A percentile compares a stretch with the other conserved stretches of the same genome.
phyloP scores from a whole-genome alignment of 2,329 filamentous ascomycete genomes.

The Myrmaecium sp. region DNA sequence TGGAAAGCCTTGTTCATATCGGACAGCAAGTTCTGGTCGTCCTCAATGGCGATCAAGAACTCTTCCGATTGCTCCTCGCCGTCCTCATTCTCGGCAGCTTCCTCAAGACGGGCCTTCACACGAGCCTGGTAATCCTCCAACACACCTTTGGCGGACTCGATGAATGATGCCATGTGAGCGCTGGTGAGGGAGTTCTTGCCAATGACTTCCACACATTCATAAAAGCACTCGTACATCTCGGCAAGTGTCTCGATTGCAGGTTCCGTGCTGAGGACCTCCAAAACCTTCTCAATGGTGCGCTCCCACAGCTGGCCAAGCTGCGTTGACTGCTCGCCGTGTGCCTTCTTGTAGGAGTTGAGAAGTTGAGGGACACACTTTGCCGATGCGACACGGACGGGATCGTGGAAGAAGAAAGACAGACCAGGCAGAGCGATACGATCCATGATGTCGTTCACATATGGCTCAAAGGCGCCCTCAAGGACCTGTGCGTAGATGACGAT shows the following conservation, averaged over 20 bases:
- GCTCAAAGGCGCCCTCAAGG: conserved; percentile 80
- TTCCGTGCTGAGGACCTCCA: conserved; percentile 86
- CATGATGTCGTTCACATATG: conserved; percentile 85
- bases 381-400: conserved; percentile 86
- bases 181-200: conserved; percentile 66
- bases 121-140: conserved; percentile 87
- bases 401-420: conserved; percentile 97
- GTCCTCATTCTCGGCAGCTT: conserved; percentile 68
- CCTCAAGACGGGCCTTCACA: conserved; percentile 67
- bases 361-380: conserved; percentile 89
- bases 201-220: conserved; percentile 89
- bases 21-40: conserved; percentile 87
- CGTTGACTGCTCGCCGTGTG: conserved; percentile 63
- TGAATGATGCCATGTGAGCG: conserved; percentile 72
- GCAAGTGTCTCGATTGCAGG: conserved; percentile 91
- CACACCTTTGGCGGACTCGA: conserved; percentile 68
- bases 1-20: conserved; percentile 99
- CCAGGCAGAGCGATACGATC: conserved; percentile 90
- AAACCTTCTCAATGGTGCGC: conserved; percentile 70
- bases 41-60: conserved; percentile 77
- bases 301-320: conserved; percentile 73
- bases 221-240: conserved; percentile 99
- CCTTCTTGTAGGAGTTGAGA: conserved; percentile 84
- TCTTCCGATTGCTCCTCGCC: conserved; percentile 84
- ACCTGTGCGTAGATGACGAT: conserved; percentile 95